Percentiles rank a stretch among this genome's conserved stretches.
These are phyloP conservation scores for Alliaria petiolata DNA, from an alignment of 345 rosid genomes.

Conservation along the genomic window DNA sequence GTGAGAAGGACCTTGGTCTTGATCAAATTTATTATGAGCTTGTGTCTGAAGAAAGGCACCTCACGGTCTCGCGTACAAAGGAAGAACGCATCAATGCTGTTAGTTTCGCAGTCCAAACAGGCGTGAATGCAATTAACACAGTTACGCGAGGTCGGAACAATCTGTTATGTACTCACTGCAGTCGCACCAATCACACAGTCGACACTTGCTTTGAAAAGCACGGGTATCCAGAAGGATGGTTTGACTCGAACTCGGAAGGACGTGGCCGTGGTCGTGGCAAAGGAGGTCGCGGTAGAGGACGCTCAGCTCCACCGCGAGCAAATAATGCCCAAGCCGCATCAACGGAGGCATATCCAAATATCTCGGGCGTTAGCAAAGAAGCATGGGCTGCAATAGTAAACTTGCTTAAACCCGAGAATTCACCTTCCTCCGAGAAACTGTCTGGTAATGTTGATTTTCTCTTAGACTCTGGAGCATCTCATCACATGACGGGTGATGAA, in stretches of 20 bases:
- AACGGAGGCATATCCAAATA: too few relatives aligned
- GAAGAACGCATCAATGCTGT: neutral
- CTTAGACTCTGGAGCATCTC: neutral
- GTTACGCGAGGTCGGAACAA: neutral
- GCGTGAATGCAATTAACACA: neutral
- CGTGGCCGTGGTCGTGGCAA: neutral
- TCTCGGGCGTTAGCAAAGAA: neutral
- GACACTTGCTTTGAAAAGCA: neutral
- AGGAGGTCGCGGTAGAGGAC: neutral
- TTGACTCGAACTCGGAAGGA: neutral
- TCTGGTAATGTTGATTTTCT: neutral
- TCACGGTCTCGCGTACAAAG: neutral
- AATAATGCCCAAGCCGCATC: neutral
- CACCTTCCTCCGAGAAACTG: neutral
- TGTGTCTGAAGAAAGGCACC: neutral
- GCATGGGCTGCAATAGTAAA: neutral
- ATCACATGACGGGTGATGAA: neutral
- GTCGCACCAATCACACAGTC: neutral
- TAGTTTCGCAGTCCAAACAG: neutral
- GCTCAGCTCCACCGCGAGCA: neutral
- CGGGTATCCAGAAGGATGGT: neutral
- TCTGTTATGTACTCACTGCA: neutral
- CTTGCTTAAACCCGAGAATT: fast-evolving
- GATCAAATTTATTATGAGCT: neutral
- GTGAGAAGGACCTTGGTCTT: too few relatives aligned